A percentile compares a stretch with the other conserved stretches of the same genome.
phyloP scores from a whole-genome alignment of 1,284 basidiomycete genomes.

The Trichosporon faecale region DNA sequence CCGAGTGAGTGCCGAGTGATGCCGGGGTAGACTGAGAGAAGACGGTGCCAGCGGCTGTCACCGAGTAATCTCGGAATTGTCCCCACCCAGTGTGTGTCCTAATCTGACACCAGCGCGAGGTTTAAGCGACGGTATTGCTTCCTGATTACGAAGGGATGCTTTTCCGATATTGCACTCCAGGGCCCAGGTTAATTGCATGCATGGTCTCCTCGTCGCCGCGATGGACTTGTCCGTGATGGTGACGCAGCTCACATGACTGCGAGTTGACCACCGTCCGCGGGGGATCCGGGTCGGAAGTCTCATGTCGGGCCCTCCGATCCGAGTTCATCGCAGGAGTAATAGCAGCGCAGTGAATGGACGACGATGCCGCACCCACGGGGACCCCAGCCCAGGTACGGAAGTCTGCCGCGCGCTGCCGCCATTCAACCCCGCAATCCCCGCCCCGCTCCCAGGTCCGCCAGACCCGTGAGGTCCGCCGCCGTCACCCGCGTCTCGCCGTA shows the following conservation, averaged over 20 bases:
- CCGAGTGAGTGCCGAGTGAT: background rate
- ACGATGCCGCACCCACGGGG: background rate
- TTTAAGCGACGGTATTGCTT: background rate
- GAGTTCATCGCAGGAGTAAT: background rate
- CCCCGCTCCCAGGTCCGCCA: background rate
- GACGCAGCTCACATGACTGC: background rate
- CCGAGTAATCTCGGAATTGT: constrained; percentile 2
- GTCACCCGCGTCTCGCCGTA: background rate
- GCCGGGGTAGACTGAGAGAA: background rate
- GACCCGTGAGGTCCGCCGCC: background rate
- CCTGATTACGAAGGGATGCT: background rate
- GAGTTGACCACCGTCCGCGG: background rate
- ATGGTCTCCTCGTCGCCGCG: no score
- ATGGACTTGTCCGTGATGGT: background rate
- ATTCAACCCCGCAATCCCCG: background rate
- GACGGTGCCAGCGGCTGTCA: background rate
- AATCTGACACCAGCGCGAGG: background rate
- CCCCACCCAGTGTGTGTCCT: background rate
- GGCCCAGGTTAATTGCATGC: no score
- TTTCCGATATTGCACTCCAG: background rate
- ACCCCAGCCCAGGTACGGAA: background rate
- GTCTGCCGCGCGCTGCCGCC: background rate
- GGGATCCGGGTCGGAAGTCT: background rate
- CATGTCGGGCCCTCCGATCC: background rate
- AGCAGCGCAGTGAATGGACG: background rate